These are phyloP conservation scores for Fusarium sp. DNA, from an alignment of 2,329 filamentous ascomycete genomes.

Conservation along the genomic window DNA sequence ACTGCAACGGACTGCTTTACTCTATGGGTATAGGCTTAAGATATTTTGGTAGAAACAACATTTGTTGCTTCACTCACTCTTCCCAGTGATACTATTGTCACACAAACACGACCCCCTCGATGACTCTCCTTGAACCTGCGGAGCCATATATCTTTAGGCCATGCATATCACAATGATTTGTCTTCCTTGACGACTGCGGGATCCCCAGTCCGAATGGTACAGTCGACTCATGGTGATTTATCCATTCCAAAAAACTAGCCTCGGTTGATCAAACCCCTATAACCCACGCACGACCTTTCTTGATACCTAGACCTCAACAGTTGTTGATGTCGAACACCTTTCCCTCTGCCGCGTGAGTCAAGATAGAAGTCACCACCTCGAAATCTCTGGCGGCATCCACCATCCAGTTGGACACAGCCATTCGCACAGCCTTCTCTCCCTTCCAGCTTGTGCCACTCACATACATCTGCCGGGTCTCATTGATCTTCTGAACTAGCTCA, in stretches of 20 bases:
- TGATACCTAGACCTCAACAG: neutral
- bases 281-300: neutral
- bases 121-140: too few relatives aligned
- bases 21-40: too few relatives aligned
- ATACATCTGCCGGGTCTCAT: constrained; percentile 77
- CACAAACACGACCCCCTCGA: too few relatives aligned
- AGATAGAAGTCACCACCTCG: constrained; percentile 68
- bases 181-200: too few relatives aligned
- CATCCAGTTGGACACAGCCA: constrained; percentile 88
- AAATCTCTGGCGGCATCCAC: constrained; percentile 75
- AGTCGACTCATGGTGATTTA: neutral
- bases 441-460: constrained; percentile 85
- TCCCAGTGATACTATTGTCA: too few relatives aligned
- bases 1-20: too few relatives aligned
- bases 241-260: neutral
- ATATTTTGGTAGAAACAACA: too few relatives aligned
- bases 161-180: too few relatives aligned
- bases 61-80: too few relatives aligned
- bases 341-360: constrained; percentile 59
- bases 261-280: neutral
- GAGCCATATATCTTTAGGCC: too few relatives aligned
- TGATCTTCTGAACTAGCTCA: constrained; percentile 75
- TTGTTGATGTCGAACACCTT: constrained; percentile 41
- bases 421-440: constrained; percentile 76
- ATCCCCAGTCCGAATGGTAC: too few relatives aligned